A percentile compares a stretch with the other conserved stretches of the same genome.
Conservation (phyloP, 1,139 yeast genomes). For the Magnusiomyces fungicola region DNA sequence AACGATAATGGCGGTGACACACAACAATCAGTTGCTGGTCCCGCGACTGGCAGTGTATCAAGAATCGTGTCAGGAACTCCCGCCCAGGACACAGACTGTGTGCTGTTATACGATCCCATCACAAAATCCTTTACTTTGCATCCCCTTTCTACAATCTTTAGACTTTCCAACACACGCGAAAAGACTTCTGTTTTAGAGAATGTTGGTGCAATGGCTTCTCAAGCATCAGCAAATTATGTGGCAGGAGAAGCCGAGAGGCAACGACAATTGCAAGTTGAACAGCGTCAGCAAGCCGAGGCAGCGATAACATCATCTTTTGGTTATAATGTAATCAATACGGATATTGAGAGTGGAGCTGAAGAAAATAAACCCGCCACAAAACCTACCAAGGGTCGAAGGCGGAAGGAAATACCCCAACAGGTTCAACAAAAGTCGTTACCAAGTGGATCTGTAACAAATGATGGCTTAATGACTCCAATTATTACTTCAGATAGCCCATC, state of each 20-base stretch:
- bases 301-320: no score
- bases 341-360: no score
- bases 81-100: background rate
- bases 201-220: background rate
- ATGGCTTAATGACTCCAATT: background rate
- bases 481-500: background rate
- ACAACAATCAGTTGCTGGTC: background rate
- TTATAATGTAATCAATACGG: no score
- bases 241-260: no score
- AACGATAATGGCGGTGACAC: background rate
- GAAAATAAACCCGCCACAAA: no score
- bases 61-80: background rate
- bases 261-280: no score
- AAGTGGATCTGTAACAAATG: no score
- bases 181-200: background rate
- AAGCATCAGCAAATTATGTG: background rate
- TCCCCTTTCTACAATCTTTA: background rate
- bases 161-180: background rate
- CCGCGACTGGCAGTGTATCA: no score
- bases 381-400: no score
- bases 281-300: no score
- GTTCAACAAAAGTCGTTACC: background rate
- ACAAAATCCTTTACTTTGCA: background rate
- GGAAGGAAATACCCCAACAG: background rate
- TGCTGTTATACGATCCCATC: background rate